phyloP scores from a whole-genome alignment of 1,139 yeast species.

The Saccharomycopsis hybrid region DNA sequence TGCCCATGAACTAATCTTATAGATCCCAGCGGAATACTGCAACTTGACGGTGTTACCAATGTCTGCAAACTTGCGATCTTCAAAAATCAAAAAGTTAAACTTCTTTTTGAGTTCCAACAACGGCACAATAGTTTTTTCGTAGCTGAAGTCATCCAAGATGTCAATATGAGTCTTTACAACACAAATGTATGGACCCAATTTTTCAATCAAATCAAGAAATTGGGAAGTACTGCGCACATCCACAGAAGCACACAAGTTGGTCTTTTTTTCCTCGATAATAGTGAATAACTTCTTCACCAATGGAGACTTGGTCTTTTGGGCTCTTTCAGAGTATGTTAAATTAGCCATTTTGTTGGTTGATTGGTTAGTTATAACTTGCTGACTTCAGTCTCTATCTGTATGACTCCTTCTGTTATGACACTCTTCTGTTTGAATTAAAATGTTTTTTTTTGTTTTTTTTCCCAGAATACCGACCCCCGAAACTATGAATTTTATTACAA shows the following conservation, averaged over 20 bases:
- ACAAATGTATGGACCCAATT: conserved; percentile 86
- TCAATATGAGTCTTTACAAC: conserved; percentile 93
- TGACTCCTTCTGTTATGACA: too few relatives aligned
- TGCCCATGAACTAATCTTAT: conserved; percentile 86
- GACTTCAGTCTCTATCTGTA: too few relatives aligned
- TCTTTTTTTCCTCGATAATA: conserved; percentile 72
- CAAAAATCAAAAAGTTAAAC: conserved; percentile 83
- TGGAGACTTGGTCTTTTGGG: conserved; percentile 63
- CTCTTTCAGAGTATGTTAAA: conserved; percentile 60
- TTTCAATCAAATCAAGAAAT: conserved; percentile 63
- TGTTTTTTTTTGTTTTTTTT: too few relatives aligned
- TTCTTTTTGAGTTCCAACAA: conserved; percentile 62
- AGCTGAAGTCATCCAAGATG: conserved; percentile 80
- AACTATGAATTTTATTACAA: too few relatives aligned
- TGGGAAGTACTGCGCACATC: conserved; percentile 80
- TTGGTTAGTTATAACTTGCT: not conserved
- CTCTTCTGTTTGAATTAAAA: too few relatives aligned
- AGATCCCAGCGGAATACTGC: conserved; percentile 88
- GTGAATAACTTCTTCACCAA: conserved; percentile 70
- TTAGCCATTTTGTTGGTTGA: conserved; percentile 2
- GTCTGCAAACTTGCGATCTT: conserved; percentile 97
- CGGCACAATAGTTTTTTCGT: conserved; percentile 73
- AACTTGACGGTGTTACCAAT: conserved; percentile 97
- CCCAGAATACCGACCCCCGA: too few relatives aligned
- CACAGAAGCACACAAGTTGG: conserved; percentile 94